Conservation (phyloP, 768 basidiomycete species). For the Fomitopsis pulvina region DNA sequence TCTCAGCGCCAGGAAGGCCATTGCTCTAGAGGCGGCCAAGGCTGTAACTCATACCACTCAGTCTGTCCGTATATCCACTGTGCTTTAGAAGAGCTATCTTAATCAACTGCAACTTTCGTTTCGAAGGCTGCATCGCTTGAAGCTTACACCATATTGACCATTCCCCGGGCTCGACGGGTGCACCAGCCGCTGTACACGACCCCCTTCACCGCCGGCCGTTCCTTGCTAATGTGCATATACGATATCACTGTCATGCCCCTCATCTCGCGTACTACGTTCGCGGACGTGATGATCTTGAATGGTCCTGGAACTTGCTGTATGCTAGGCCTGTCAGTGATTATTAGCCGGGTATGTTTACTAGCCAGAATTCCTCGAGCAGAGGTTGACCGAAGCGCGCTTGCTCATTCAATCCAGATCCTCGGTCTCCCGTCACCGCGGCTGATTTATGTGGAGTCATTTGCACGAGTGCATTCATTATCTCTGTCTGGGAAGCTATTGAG, state of each 20-base stretch:
- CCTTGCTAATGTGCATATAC: slow-evolving; percentile 56
- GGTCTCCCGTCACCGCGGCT: slow-evolving; percentile 63
- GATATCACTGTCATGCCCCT: slow-evolving; percentile 52
- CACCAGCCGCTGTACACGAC: slow-evolving; percentile 75
- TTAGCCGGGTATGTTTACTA: slow-evolving; percentile 55
- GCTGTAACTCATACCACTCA: slow-evolving; percentile 8
- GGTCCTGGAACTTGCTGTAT: slow-evolving; percentile 93
- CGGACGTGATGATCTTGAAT: slow-evolving; percentile 82
- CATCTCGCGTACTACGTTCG: slow-evolving; percentile 29
- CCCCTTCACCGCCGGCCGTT: slow-evolving; percentile 54
- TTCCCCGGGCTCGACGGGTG: slow-evolving; percentile 86
- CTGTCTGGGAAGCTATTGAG: slow-evolving; percentile 79
- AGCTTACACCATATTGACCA: slow-evolving; percentile 47
- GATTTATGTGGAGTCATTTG: slow-evolving; percentile 93
- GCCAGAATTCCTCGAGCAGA: not conserved
- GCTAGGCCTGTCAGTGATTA: slow-evolving; percentile 61
- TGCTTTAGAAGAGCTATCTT: not conserved
- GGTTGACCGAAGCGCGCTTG: slow-evolving; percentile 4
- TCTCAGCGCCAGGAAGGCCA: slow-evolving; percentile 69
- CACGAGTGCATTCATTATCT: slow-evolving; percentile 75
- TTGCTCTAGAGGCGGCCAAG: slow-evolving; percentile 50
- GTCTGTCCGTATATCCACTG: slow-evolving; percentile 13
- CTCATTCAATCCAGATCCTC: slow-evolving; percentile 49
- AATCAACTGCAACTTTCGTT: slow-evolving; percentile 1
- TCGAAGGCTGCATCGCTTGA: slow-evolving; percentile 1